Base-by-base conservation (phyloP, 139 green algal genomes). In the Auxenochlorella pyrenoidosa region DNA sequence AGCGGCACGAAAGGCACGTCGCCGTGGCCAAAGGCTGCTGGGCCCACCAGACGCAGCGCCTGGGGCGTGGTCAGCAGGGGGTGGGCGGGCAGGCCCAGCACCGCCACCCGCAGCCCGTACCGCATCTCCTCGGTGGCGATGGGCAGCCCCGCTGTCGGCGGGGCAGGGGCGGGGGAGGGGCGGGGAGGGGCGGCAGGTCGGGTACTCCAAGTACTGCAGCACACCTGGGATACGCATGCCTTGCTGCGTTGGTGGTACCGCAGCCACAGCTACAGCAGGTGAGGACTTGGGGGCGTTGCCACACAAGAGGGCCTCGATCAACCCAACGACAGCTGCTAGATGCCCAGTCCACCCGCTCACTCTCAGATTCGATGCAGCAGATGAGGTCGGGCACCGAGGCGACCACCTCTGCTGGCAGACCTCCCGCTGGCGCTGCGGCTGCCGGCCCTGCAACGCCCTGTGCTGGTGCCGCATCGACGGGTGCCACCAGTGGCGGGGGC, bases 351-450 rank as follows among this genome's bases (percentile, higher is more conserved):
- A 44, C 32, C 22, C 40, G 34, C 88, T 84, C n/a, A 89, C 84
- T 85, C 16, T 89, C 51, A 0, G 36, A 40, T 26, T 92, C 84
- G 12, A 93, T 47, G 59, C 85, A 90, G 59, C 91, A 92, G 26
- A 93, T 93, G 44, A 93, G 87, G 51, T 93, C 91, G 26, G 91
- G 91, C 70, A 93, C 91, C 21, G 47, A 72, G 0, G 83, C 84
- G 26, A 90, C 34, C 41, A 91, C 13, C 66, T 71, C 32, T 0
- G 34, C 34, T 30, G 70, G 28, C 2, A 1, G 10, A 32, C 16
- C 19, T 13, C 3, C 72, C 26, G 36, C 38, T n/a, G 71, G 21
- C 26, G 66, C 32, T 5, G 3, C 0, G 30, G 3, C 32, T 73
- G 66, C 66, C 32, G 66, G 30, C 66, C 1, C 30, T 38, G 66